A percentile compares a stretch with the other conserved stretches of the same genome.
phyloP scores from a whole-genome alignment of 116 monocot species.

The Trichopus zeylanicus region DNA sequence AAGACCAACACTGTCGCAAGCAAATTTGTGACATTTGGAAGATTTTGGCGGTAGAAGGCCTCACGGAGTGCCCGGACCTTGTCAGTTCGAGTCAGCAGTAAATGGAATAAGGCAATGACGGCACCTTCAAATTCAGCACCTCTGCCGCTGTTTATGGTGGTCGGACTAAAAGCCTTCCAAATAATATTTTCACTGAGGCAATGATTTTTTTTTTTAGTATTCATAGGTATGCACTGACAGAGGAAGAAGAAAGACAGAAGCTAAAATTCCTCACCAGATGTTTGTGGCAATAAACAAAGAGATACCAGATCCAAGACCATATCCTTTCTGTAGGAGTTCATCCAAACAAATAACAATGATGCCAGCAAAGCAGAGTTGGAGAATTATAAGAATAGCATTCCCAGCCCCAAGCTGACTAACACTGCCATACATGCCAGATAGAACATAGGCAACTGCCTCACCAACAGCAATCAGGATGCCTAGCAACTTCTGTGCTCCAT shows the following conservation, averaged over 20 bases:
- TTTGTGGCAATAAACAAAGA: conserved; percentile 39
- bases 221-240: not conserved
- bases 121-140: conserved; percentile 51
- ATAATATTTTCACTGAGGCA: conserved; percentile 35
- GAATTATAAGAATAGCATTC: conserved; percentile 23
- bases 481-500: conserved; percentile 48
- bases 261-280: conserved; percentile 22
- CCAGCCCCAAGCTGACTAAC: conserved; percentile 22
- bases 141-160: conserved; percentile 22
- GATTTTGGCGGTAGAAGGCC: conserved; percentile 45
- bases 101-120: conserved; percentile 47
- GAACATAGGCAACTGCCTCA: conserved; percentile 23
- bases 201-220: not conserved
- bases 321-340: conserved; percentile 29
- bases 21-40: conserved; percentile 38
- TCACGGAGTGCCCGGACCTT: conserved; percentile 42
- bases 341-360: conserved; percentile 49
- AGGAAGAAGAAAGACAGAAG: not conserved
- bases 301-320: conserved; percentile 33
- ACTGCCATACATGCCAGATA: conserved; percentile 27
- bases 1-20: conserved; percentile 46
- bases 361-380: conserved; percentile 31
- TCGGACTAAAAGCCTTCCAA: conserved; percentile 45
- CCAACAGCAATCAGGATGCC: conserved; percentile 37
- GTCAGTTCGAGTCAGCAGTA: conserved; percentile 37